Conservation (phyloP, 2,329 filamentous ascomycete species). For the Fusarium sarcochroum region DNA sequence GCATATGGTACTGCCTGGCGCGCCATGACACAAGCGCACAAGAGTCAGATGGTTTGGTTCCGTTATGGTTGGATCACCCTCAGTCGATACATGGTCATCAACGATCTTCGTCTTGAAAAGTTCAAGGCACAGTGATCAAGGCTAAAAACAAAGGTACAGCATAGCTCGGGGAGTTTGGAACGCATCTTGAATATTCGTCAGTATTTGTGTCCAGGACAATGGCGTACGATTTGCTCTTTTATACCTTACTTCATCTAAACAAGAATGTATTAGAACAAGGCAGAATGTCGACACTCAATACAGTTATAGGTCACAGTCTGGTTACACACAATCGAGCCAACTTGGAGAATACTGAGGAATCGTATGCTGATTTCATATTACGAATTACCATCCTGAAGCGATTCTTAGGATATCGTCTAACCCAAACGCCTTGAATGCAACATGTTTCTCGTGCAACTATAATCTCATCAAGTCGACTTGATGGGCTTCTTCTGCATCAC, state of each 20-base stretch:
- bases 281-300: not conserved
- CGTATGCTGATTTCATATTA: conserved; percentile 6
- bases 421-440: conserved; percentile 8
- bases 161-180: conserved; percentile 33
- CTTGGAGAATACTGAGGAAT: not conserved
- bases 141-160: conserved; percentile 15
- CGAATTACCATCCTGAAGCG: not conserved
- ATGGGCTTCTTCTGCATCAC: conserved; percentile 45
- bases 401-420: conserved; percentile 1
- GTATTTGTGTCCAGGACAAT: conserved; percentile 12
- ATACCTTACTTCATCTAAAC: conserved; percentile 10
- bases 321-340: not conserved
- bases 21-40: conserved; percentile 91
- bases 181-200: conserved; percentile 18
- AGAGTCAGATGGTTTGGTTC: conserved; percentile 99
- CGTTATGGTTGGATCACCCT: conserved; percentile 94
- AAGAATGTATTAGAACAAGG: conserved; percentile 9
- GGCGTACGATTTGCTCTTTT: conserved; percentile 20
- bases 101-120: conserved; percentile 78
- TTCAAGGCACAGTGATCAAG: conserved; percentile 38
- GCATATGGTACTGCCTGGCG: conserved; percentile 74
- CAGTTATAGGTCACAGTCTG: not conserved
- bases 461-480: conserved; percentile 33
- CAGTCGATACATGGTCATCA: conserved; percentile 95
- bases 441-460: not conserved